Conservation (phyloP, 345 rosid species). For the Eucalyptus camaldulensis region DNA sequence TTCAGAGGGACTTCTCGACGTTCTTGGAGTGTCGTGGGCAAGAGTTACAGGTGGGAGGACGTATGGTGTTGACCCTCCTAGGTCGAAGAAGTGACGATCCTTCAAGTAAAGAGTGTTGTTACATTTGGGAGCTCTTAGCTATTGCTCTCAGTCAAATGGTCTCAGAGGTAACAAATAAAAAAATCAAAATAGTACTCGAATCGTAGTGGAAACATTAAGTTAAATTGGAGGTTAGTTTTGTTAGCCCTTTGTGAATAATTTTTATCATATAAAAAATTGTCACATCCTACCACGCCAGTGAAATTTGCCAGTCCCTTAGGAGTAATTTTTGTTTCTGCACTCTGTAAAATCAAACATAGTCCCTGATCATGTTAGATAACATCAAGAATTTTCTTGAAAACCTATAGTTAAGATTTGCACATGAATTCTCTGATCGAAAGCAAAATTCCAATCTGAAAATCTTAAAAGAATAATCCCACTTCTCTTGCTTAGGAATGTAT, state of each 20-base stretch:
- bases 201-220: background rate
- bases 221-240: background rate
- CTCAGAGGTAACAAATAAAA: conserved; percentile 23
- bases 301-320: background rate
- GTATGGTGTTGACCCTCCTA: conserved; percentile 31
- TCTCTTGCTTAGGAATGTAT: background rate
- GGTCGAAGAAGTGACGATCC: conserved; percentile 34
- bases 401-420: background rate
- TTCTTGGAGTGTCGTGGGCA: conserved; percentile 28
- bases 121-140: conserved; percentile 40
- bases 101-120: conserved; percentile 30
- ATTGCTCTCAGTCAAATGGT: conserved; percentile 28
- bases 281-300: background rate
- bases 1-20: conserved; percentile 16
- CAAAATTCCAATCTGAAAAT: background rate
- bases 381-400: background rate
- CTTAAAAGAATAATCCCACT: background rate
- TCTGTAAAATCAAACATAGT: background rate
- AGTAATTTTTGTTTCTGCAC: background rate
- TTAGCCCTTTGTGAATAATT: background rate
- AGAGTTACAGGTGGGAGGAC: conserved; percentile 29
- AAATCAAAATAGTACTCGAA: background rate
- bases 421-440: background rate
- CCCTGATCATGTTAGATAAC: background rate
- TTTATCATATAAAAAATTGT: background rate